Evolutionary conservation across 169 alveolate species (phyloP), one percentile per base, ranked within the genome.

Genomic region (Cryptosporidium ryanae): DNA sequence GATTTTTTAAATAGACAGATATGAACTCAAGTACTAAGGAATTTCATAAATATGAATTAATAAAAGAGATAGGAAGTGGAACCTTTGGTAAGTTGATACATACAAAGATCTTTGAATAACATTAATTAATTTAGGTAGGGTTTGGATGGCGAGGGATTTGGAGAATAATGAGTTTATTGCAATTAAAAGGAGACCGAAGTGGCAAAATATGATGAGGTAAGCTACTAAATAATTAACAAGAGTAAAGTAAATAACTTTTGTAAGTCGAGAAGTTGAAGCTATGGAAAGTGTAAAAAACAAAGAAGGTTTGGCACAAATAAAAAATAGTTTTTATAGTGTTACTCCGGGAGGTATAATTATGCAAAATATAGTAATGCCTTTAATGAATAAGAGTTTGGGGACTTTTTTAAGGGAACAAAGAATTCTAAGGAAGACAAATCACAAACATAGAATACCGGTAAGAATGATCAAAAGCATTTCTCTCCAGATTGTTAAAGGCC

Each of bases 351-450:
- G 87, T 17, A 44, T 76, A 15, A 59, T 76, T 2, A 76, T 76
- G 87, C 87, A 76, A 61, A 76, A 76, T 23, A 61, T 76, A 57
- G 87, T 76, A 17, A 76, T 76, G 87, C 87, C 87, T 21, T 21
- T 76, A 61, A 76, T 76, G 87, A n/a, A 46, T 23, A 76, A 61
- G 43, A 76, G 87, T 10, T 59, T 76, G 48, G 87, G 87, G 10
- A 7, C 70, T 59, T 76, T 57, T 18, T 17, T 76, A 13, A 55
- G 87, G 44, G 87, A 76, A 38, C 64, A 76, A 25, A 55, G 87
- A 38, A 29, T 25, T 17, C 25, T 76, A 27, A 55, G 87, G 43
- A 76, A 61, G 23, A 54, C 15, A 38, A 59, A 76, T 13, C 50
- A 67, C 18, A n/a, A 34, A 29, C 71, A 76, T 25, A 76, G 87